Evolutionary conservation across 2,329 filamentous ascomycete species (phyloP), one percentile per base, ranked within the genome.

Genomic region (Paracoccidioides brasiliensis): DNA sequence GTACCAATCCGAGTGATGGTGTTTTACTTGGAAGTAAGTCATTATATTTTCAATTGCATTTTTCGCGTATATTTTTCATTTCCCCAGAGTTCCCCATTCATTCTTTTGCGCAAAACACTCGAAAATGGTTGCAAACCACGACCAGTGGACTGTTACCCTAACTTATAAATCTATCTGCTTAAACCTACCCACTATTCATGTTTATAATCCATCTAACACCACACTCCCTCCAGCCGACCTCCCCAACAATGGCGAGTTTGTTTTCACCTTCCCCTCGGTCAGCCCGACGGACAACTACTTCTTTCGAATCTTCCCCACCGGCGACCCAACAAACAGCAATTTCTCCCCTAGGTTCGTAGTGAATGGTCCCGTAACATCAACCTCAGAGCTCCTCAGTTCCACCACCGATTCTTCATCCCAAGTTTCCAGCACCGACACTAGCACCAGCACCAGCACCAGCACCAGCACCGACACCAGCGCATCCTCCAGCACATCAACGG

Each of bases 271-370:
- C 4, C 70, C 74, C 28, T 55, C 64, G 51, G 61, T 76, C 55
- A 68, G 69, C 48, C 68, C 70, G 53, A n/a, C n/a, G 70, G 74
- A 67, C 42, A 70, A 76, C 64, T 80, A 80, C 71, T 75, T 76
- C 56, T 67, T 81, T 59, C 70, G 78, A 64, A 81, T 81, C 63
- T 67, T 78, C 63, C 67, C 71, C 60, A 77, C 78, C 61, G 60
- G 60, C 5, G 62, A 80, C 67, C 51, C 69, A 7, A 57, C 53
- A 51, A 63, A 73, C 58, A 69, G 67, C 66, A 80, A 80, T 72
- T 81, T 76, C 72, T 74, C 74, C 40, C 74, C 75, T 5, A 72
- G 71, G 58, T 81, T 80, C 68, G 68, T 71, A 41, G 69, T 81
- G 55, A 63, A 74, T 10, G 75, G 73, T 58, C 68, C 69, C 58